Conservation (phyloP, 768 basidiomycete species). For the Leucosporidium yakuticum region DNA sequence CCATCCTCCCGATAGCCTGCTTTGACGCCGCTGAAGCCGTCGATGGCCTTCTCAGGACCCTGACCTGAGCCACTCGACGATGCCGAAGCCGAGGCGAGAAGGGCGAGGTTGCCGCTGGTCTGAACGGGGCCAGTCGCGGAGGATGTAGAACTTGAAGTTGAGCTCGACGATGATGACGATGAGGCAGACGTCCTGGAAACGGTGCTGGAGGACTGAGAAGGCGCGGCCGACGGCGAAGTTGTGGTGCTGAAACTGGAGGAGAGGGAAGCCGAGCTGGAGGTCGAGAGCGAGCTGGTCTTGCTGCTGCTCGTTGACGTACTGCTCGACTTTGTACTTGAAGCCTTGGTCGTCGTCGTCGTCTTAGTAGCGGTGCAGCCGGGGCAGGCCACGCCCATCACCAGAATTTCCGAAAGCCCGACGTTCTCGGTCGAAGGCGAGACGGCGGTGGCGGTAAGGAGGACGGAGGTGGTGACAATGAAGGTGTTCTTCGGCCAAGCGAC, state of each 20-base stretch:
- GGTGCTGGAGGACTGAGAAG: no score
- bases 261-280: conserved; percentile 7
- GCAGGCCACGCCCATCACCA: no score
- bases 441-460: conserved; percentile 23
- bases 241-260: no score
- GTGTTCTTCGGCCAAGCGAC: neutral
- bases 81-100: conserved; percentile 3
- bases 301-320: conserved; percentile 18
- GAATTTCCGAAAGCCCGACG: conserved; percentile 30
- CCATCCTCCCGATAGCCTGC: neutral
- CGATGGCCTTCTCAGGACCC: conserved; percentile 13
- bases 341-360: neutral
- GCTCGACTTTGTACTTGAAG: neutral
- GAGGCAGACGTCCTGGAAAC: no score
- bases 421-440: conserved; percentile 9
- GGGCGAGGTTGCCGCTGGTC: conserved; percentile 16
- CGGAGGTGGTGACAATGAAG: neutral
- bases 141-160: conserved; percentile 9
- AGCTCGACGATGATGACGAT: neutral
- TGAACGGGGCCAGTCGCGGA: no score
- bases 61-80: conserved; percentile 4
- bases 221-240: no score
- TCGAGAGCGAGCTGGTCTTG: conserved; percentile 9
- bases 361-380: no score
- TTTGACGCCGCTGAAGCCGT: conserved; percentile 22